These are phyloP conservation scores for Jacaranda mimosifolia DNA, from an alignment of 257 asterid species.

Conservation along the genomic window DNA sequence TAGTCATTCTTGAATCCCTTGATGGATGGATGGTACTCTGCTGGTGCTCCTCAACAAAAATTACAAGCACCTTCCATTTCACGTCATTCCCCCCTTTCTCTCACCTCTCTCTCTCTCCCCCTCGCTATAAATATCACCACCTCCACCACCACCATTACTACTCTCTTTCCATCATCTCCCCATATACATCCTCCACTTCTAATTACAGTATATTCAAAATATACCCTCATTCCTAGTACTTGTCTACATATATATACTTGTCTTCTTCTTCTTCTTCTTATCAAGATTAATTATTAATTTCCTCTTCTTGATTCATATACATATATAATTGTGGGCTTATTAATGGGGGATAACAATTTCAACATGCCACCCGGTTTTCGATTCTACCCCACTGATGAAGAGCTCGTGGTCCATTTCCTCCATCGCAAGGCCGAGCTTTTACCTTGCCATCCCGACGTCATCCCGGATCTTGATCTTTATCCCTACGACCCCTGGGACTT, in stretches of 20 bases:
- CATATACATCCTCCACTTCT: not conserved
- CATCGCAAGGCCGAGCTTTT: slow-evolving; percentile 82
- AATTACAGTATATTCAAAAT: not conserved
- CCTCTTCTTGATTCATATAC: too few species aligned
- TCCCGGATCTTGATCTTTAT: slow-evolving; percentile 93
- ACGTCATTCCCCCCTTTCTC: slow-evolving; percentile 58
- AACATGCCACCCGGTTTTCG: slow-evolving; percentile 96
- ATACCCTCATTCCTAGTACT: not conserved
- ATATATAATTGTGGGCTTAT: not conserved
- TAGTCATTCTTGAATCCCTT: slow-evolving; percentile 37
- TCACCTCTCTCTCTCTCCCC: slow-evolving; percentile 32
- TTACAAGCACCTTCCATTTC: slow-evolving; percentile 62
- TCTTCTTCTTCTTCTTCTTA: too few species aligned
- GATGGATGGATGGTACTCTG: not conserved
- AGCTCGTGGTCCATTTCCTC: slow-evolving; percentile 95
- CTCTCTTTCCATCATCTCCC: not conserved
- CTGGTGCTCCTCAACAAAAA: slow-evolving; percentile 51
- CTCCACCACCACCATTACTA: slow-evolving; percentile 9
- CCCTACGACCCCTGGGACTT: slow-evolving; percentile 98
- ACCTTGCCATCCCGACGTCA: slow-evolving; percentile 91
- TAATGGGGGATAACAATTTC: slow-evolving; percentile 68
- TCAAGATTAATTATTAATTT: too few species aligned
- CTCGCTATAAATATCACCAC: slow-evolving; percentile 64
- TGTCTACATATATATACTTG: not conserved
- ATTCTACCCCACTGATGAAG: slow-evolving; percentile 90